A percentile compares a stretch with the other conserved stretches of the same genome.
Evolutionary conservation across 2,329 filamentous ascomycete species (phyloP).

Genomic region (Paramyrothecium roridum): DNA sequence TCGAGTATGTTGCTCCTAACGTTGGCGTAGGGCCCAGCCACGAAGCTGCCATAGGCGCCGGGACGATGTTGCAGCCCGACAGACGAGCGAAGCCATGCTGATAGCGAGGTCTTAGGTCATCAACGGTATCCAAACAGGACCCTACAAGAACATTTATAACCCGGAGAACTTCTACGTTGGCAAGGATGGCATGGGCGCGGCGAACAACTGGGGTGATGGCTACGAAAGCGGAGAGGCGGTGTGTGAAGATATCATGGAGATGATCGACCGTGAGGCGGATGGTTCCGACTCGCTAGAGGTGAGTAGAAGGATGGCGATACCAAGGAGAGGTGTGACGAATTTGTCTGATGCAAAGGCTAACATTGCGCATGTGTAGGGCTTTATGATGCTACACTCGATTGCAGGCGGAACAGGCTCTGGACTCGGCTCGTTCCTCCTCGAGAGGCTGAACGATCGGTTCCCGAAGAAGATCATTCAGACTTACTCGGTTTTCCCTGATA

Average conservation of each 20-base stretch:
- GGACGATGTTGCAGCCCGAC: neutral
- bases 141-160: slow-evolving; percentile 99
- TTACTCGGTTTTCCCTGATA: slow-evolving; percentile 97
- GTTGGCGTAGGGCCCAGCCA: neutral
- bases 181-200: slow-evolving; percentile 88
- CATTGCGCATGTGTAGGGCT: slow-evolving; percentile 56
- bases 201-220: slow-evolving; percentile 97
- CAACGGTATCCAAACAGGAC: slow-evolving; percentile 85
- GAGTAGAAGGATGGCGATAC: slow-evolving; percentile 10
- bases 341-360: neutral
- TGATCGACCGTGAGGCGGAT: slow-evolving; percentile 98
- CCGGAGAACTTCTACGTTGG: slow-evolving; percentile 98
- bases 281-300: slow-evolving; percentile 95
- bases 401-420: slow-evolving; percentile 95
- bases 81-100: neutral
- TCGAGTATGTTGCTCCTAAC: slow-evolving; percentile 49
- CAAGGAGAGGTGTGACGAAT: neutral
- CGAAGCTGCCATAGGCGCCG: too few relatives aligned
- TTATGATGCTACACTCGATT: slow-evolving; percentile 98
- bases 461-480: slow-evolving; percentile 99
- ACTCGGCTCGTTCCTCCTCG: slow-evolving; percentile 90
- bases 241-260: slow-evolving; percentile 97
- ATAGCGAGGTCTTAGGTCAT: slow-evolving; percentile 57
- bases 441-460: slow-evolving; percentile 93
- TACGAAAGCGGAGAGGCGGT: slow-evolving; percentile 91